Evolutionary conservation across 208 protist species (phyloP), one percentile per base, ranked within the genome.

Genomic region (Trypanosomatidae sp.): DNA sequence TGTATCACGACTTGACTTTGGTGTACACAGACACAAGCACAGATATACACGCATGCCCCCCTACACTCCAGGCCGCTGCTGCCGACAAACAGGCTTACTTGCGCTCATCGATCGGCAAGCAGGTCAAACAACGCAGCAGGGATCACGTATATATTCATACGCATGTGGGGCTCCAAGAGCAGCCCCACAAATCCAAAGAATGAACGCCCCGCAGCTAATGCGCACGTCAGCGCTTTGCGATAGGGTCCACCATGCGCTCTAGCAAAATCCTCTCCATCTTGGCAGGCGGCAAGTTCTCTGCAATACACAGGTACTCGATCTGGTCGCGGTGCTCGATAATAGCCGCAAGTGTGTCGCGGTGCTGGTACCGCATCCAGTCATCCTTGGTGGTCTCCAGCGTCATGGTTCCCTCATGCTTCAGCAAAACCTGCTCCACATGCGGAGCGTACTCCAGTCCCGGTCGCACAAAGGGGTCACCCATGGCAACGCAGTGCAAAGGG

Each of bases 401-500:
- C 70, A 95, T 82, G 17, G 92, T 97, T 39, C 92, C 92, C 55
- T 95, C 90, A 55, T 97, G 76, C 62, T 87, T 84, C 44, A 97
- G 85, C 53, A 97, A 80, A 25, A 91, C 90, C 77, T 90, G 76
- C 77, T 97, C 92, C 66, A 95, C 83, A 66, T 95, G 88, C 19
- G 90, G 87, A 58, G 90, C 82, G 65, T 95, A 97, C 76, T 91
- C 81, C 69, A 97, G 73, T 3, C 92, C 92, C 19, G 91, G 90
- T 0, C 89, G 85, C 60, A 97, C 92, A 80, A 94, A 95, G 5
- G 92, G 92, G 67, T 97, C 92, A n/a, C 92, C 92, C 92, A 97
- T 85, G 12, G 41, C n/a, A 28, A 49, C 3, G 22, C 30, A 22
- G 36, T 65, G 12, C 17, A 30, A 44, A 15, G 1, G 3, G 9